Base-by-base conservation (phyloP, 257 asterid genomes). In the Solanum piurae region DNA sequence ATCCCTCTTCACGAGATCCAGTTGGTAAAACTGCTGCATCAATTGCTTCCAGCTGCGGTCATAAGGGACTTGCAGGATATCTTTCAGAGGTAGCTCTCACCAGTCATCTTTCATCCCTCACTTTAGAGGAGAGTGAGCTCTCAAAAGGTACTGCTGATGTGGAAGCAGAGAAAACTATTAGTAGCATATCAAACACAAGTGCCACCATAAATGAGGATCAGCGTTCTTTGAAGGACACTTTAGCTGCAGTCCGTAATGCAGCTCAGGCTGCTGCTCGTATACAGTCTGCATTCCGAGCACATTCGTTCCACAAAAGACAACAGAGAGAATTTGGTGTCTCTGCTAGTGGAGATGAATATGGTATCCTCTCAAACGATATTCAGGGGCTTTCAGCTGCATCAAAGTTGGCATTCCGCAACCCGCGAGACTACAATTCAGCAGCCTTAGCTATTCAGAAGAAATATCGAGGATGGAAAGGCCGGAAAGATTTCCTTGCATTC, bases 261-360 rank as follows among this genome's bases (percentile, higher is more conserved):
- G 87, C 98, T 82, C 94, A 93, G 92, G 99, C 99, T 85, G 99
- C 99, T 84, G 98, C 99, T 71, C 98, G 98, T 25, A 97, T 97
- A 88, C 99, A 97, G 89, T 94, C 97, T 55, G 99, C 99, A 21
- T 96, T 97, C 77, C 99, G 99, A 68, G 98, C 98, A 36, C 98
- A 96, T 93, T 97, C 99, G 18, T 96, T 97, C 93, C 91, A 92
- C 90, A 96, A 72, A 92, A 92, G 99, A 91, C 98, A 90, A 92
- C 93, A 92, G 72, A 91, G 87, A 86, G 95, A 91, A 86, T 89
- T 91, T 69, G 82, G 91, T 5, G 76, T 91, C 37, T n/a, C 87
- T 86, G 86, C 92, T 83, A 69, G 52, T 87, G 93, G 91, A 87
- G 95, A 95, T 90, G 95, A 91, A 75, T 95, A 87, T 79, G 83